These are phyloP conservation scores for Cryptococcus maquisensis DNA, from an alignment of 1,284 basidiomycete species.

Conservation along the genomic window DNA sequence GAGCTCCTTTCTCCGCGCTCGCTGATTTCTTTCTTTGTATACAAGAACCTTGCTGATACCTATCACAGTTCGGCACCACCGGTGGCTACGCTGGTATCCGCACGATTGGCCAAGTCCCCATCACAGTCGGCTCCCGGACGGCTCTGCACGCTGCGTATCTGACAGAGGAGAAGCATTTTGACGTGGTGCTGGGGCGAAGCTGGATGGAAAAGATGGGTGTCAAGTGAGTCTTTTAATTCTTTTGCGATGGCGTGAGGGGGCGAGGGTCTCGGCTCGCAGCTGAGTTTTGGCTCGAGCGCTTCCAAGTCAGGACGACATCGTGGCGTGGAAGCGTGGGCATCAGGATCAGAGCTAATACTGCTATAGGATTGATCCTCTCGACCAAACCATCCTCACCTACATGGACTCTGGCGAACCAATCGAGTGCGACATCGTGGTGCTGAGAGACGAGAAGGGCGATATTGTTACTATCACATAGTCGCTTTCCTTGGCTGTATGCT, in stretches of 20 bases:
- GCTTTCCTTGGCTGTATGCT: no score
- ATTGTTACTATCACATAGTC: constrained; percentile 74
- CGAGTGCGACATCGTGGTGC: constrained; percentile 83
- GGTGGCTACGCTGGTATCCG: constrained; percentile 45
- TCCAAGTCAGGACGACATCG: no score
- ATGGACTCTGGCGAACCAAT: constrained; percentile 93
- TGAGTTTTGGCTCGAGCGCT: no score
- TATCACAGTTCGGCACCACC: constrained; percentile 32
- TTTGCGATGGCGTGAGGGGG: neutral
- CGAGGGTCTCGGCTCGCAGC: neutral
- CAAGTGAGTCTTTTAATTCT: constrained; percentile 42
- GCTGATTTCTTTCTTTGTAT: neutral
- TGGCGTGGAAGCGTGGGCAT: neutral
- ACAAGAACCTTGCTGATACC: constrained; percentile 3
- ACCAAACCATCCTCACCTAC: constrained; percentile 81
- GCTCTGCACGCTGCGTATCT: constrained; percentile 57
- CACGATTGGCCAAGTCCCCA: constrained; percentile 70
- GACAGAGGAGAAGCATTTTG: constrained; percentile 93
- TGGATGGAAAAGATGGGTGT: constrained; percentile 91
- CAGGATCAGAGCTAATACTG: neutral
- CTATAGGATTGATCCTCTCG: constrained; percentile 63
- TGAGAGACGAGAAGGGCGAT: constrained; percentile 68
- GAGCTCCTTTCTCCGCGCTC: constrained; percentile 5
- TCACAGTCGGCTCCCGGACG: constrained; percentile 53
- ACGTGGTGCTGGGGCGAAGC: constrained; percentile 86